A percentile compares a stretch with the other conserved stretches of the same genome.
Evolutionary conservation across 129 eudicot species (phyloP).

Genomic region (Centella asiatica): DNA sequence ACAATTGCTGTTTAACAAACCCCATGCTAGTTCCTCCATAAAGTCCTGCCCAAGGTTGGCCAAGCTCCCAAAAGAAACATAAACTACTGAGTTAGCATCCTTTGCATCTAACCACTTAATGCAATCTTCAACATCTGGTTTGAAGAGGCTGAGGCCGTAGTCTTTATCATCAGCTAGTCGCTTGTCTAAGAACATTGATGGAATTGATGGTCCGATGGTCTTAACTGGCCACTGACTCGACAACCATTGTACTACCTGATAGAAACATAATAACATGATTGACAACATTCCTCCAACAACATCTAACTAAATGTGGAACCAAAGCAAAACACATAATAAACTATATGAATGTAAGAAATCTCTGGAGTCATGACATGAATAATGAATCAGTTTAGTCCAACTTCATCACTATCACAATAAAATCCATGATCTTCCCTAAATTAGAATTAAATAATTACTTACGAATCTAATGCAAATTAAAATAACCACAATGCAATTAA

Average conservation of each 20-base stretch:
- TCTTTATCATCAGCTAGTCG: conserved; percentile 28
- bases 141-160: conserved; percentile 34
- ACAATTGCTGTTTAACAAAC: conserved; percentile 19
- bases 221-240: conserved; percentile 36
- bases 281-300: background rate
- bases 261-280: background rate
- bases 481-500: too few relatives aligned
- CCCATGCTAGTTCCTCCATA: conserved; percentile 54
- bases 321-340: too few relatives aligned
- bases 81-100: conserved; percentile 38
- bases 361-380: too few relatives aligned
- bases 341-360: too few relatives aligned
- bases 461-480: too few relatives aligned
- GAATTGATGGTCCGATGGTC: conserved; percentile 55
- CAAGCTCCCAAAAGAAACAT: conserved; percentile 48
- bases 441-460: too few relatives aligned
- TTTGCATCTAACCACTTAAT: conserved; percentile 38
- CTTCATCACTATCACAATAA: too few relatives aligned
- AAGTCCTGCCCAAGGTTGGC: conserved; percentile 24
- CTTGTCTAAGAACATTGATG: conserved; percentile 40
- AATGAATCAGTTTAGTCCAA: too few relatives aligned
- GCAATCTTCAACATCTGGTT: conserved; percentile 25
- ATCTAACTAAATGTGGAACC: too few relatives aligned
- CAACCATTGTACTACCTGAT: conserved; percentile 47
- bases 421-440: too few relatives aligned